Percentiles rank a stretch among this genome's conserved stretches.
phyloP scores from a whole-genome alignment of 2,329 filamentous ascomycete genomes.

The Graphilbum sp. region DNA sequence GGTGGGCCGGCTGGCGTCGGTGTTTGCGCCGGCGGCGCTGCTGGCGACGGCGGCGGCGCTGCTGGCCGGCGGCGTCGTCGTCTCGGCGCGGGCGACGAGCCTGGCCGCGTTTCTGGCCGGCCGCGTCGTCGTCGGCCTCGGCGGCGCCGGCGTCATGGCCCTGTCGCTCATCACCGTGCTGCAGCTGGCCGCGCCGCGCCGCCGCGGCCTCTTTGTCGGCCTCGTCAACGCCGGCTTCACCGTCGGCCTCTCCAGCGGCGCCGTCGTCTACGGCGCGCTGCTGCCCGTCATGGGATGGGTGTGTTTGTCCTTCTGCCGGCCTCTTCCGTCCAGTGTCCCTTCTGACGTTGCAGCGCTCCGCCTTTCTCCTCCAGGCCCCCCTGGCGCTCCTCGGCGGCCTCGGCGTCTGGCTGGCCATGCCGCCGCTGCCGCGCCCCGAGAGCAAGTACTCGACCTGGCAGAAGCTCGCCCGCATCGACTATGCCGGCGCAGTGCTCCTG shows the following conservation, averaged over 20 bases:
- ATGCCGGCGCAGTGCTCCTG: slow-evolving; percentile 52
- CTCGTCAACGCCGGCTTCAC: slow-evolving; percentile 47
- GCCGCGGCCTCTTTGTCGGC: slow-evolving; percentile 58
- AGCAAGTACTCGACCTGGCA: slow-evolving; percentile 20
- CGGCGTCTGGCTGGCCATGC: slow-evolving; percentile 49
- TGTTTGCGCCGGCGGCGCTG: slow-evolving; percentile 54
- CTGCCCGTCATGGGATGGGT: slow-evolving; percentile 49
- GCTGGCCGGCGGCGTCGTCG: slow-evolving; percentile 43
- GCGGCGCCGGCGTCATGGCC: slow-evolving; percentile 56
- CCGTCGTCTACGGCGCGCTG: slow-evolving; percentile 16
- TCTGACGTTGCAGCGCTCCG: slow-evolving; percentile 34
- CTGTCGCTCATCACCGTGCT: slow-evolving; percentile 60
- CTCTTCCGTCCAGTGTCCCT: not conserved
- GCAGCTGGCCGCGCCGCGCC: slow-evolving; percentile 51
- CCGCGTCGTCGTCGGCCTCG: slow-evolving; percentile 49
- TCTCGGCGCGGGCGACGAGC: slow-evolving; percentile 44
- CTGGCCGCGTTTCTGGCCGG: slow-evolving; percentile 52
- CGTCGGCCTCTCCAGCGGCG: slow-evolving; percentile 15
- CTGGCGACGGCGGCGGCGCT: slow-evolving; percentile 42
- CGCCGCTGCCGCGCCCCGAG: slow-evolving; percentile 16
- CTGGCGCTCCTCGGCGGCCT: slow-evolving; percentile 43
- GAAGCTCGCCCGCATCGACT: slow-evolving; percentile 55
- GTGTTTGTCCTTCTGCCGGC: slow-evolving; percentile 13
- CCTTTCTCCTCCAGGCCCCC: slow-evolving; percentile 61
- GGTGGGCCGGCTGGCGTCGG: slow-evolving; percentile 52